Evolutionary conservation across 495 filamentous ascomycete species (phyloP).

Genomic region (Penicillium bovifimosum): DNA sequence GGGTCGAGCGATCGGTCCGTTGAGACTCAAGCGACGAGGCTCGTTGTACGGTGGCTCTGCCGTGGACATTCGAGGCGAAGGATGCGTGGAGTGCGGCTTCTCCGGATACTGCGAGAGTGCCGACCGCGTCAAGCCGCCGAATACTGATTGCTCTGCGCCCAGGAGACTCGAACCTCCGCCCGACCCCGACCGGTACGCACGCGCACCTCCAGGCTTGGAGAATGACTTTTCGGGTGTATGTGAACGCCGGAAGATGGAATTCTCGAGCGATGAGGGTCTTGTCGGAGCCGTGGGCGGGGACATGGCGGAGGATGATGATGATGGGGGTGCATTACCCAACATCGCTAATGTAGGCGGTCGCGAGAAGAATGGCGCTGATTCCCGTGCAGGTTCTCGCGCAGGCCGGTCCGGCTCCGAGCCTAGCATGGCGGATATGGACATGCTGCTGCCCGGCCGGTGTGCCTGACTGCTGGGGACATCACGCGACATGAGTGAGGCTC

Average conservation of each 20-base stretch:
- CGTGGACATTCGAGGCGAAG: conserved; percentile 36
- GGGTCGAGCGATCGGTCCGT: conserved; percentile 35
- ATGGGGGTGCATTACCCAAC: conserved; percentile 27
- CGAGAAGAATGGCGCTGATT: conserved; percentile 51
- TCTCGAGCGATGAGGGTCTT: conserved; percentile 48
- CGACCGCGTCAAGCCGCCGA: conserved; percentile 32
- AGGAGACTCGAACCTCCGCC: conserved; percentile 31
- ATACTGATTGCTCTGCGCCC: conserved; percentile 30
- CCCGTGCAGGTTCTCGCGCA: conserved; percentile 42
- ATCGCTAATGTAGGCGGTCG: conserved; percentile 47
- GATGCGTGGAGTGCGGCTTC: conserved; percentile 36
- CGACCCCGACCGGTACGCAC: conserved; percentile 42
- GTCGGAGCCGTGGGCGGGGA: conserved; percentile 43
- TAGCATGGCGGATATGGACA: conserved; percentile 96
- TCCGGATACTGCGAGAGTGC: conserved; percentile 35
- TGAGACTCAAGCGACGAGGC: conserved; percentile 38
- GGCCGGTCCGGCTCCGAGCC: conserved; percentile 38
- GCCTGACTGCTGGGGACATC: conserved; percentile 45
- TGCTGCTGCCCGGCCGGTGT: conserved; percentile 65
- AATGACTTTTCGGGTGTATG: conserved; percentile 65
- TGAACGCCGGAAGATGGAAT: conserved; percentile 58
- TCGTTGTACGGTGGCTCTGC: conserved; percentile 33
- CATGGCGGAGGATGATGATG: conserved; percentile 36
- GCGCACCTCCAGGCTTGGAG: conserved; percentile 28
- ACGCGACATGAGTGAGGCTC: conserved; percentile 45